A percentile compares a stretch with the other conserved stretches of the same genome.
Conservation (phyloP, 768 basidiomycete genomes). For the Tylopilus intermedius region DNA sequence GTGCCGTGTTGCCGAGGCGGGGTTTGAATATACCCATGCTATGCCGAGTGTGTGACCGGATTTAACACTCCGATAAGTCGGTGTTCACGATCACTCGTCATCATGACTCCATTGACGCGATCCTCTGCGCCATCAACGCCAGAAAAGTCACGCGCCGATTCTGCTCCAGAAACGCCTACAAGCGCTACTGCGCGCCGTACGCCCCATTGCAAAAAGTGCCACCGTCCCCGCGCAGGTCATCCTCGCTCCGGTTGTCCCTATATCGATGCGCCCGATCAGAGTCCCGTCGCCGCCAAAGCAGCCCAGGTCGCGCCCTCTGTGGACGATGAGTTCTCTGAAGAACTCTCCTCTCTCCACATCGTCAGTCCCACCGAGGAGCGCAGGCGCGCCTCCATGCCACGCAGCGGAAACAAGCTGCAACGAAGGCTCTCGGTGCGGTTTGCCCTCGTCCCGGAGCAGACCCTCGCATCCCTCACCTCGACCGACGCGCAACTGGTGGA, state of each 20-base stretch:
- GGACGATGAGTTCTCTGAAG: slow-evolving; percentile 34
- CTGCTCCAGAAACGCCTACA: slow-evolving; percentile 24
- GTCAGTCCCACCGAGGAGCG: slow-evolving; percentile 22
- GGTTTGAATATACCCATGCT: too few relatives aligned
- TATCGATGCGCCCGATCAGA: slow-evolving; percentile 26
- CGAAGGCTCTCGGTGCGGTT: slow-evolving; percentile 30
- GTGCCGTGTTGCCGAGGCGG: too few relatives aligned
- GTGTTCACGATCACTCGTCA: background rate
- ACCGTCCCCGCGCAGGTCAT: slow-evolving; percentile 51
- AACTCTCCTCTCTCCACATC: slow-evolving; percentile 46
- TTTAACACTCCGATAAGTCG: background rate
- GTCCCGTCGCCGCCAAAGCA: slow-evolving; percentile 8
- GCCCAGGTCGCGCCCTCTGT: background rate
- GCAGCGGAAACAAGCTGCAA: slow-evolving; percentile 2
- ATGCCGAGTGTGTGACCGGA: background rate
- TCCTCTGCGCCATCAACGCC: slow-evolving; percentile 31
- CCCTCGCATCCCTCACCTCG: slow-evolving; percentile 47
- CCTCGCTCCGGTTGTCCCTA: slow-evolving; percentile 60
- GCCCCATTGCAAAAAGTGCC: slow-evolving; percentile 53
- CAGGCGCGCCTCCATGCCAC: slow-evolving; percentile 6
- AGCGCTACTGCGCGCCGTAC: slow-evolving; percentile 44
- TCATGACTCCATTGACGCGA: slow-evolving; percentile 28
- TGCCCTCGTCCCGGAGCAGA: slow-evolving; percentile 34
- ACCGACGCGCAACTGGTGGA: slow-evolving; percentile 45
- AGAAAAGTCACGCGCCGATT: slow-evolving; percentile 15